These are phyloP conservation scores for Diutina rugosa DNA, from an alignment of 1,139 yeast species.

Conservation along the genomic window DNA sequence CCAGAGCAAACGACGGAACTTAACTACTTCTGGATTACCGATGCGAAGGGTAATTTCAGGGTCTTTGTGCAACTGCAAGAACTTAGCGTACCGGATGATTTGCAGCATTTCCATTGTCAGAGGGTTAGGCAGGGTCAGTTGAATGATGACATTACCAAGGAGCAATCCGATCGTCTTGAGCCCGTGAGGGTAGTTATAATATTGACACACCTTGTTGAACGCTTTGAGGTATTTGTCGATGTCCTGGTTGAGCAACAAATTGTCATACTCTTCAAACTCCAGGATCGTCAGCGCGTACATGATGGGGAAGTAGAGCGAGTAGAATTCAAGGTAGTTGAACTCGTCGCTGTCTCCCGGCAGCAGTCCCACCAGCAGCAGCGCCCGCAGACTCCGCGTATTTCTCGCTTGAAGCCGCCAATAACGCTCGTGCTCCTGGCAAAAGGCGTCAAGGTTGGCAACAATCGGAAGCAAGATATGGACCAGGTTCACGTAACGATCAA, in stretches of 20 bases:
- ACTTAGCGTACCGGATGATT: constrained; percentile 38
- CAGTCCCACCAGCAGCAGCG: constrained; percentile 39
- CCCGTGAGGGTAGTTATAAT: constrained; percentile 41
- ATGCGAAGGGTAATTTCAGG: constrained; percentile 39
- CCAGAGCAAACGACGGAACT: constrained; percentile 45
- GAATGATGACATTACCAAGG: constrained; percentile 38
- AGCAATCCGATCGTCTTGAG: constrained; percentile 31
- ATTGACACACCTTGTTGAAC: constrained; percentile 35
- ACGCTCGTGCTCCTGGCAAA: constrained; percentile 31
- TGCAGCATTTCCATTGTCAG: constrained; percentile 39
- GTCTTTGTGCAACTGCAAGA: constrained; percentile 44
- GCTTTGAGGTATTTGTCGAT: constrained; percentile 34
- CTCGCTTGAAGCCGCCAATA: constrained; percentile 29
- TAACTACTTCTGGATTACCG: constrained; percentile 33
- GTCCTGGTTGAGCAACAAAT: constrained; percentile 33
- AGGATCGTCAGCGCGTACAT: constrained; percentile 42
- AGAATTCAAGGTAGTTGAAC: constrained; percentile 29
- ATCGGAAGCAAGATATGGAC: constrained; percentile 44
- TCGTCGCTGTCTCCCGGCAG: constrained; percentile 13
- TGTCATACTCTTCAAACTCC: constrained; percentile 41
- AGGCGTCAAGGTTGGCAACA: constrained; percentile 28
- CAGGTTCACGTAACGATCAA: constrained; percentile 34
- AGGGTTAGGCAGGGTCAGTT: constrained; percentile 45
- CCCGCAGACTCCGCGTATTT: constrained; percentile 26
- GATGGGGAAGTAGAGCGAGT: constrained; percentile 35